phyloP scores from a whole-genome alignment of 2,329 filamentous ascomycete genomes.

The Diatrype stigma region DNA sequence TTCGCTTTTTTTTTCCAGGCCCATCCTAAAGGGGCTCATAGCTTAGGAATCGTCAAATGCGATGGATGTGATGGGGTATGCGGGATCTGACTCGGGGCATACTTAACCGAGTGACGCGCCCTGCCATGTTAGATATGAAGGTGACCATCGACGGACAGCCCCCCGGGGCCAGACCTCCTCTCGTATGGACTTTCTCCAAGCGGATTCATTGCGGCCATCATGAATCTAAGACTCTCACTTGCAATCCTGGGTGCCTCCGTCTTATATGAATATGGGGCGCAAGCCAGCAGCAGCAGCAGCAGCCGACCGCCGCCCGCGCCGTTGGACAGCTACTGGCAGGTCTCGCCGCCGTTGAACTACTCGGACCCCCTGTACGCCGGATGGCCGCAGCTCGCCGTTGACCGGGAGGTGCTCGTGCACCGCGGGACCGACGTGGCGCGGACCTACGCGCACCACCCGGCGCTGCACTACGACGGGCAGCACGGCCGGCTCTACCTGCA shows the following conservation, averaged over 20 bases:
- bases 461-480: slow-evolving; percentile 14
- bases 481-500: slow-evolving; percentile 15
- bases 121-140: not conserved
- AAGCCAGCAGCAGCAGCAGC: not conserved
- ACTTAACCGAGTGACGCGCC: not conserved
- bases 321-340: slow-evolving; percentile 9
- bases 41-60: too few species aligned
- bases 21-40: too few species aligned
- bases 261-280: not conserved
- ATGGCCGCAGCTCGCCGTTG: slow-evolving; percentile 18
- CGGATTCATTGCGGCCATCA: not conserved
- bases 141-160: not conserved
- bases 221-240: not conserved
- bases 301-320: not conserved
- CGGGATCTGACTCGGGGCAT: not conserved
- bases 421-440: slow-evolving; percentile 16
- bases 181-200: not conserved
- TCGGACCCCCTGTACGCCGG: slow-evolving; percentile 18
- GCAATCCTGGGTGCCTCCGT: not conserved
- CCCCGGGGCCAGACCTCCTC: not conserved
- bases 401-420: slow-evolving; percentile 17
- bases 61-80: too few species aligned
- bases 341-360: slow-evolving; percentile 17
- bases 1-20: too few species aligned
- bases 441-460: slow-evolving; percentile 23